Base-by-base conservation (phyloP, 495 filamentous ascomycete species). In the Cudoniella acicularis region DNA sequence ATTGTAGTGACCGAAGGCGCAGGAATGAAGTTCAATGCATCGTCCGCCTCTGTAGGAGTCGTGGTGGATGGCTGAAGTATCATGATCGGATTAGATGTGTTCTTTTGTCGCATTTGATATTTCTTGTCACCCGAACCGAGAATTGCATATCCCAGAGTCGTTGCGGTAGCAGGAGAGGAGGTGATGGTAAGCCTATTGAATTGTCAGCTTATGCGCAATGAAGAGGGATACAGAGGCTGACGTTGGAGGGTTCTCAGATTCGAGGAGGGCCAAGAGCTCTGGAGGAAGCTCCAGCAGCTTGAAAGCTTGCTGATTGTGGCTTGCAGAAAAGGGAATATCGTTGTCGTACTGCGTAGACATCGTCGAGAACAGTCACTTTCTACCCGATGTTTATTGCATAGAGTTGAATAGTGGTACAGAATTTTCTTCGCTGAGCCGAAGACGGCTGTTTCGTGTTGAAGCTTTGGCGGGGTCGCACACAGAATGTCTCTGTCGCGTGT, bases 21-120 rank as follows among this genome's bases (percentile, higher is more conserved):
- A n/a, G 81, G 67, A 6, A 70, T 66, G 13, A 65, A 61, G 10
- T 54, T 51, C 10, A 41, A n/a, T 9, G 61, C 41, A 22, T 63
- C 63, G 64, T 69, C 64, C 30, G 47, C 59, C 41, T 67, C 60
- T 24, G 59, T 63, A 1, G 67, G 58, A 8, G 59, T 2, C 2
- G 56, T 49, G 16, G 59, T 59, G 3, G 63, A 68, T 18, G 90
- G 80, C 25, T 77, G 70, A 24, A 90, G 75, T 8, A 96, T 68
- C 70, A 90, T 88, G 36, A 96, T 73, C 4, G 87, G 87, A 68
- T 97, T 97, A 16, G 91, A 96, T 0, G 91, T 93, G 67, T 93
- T 91, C 61, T 96, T 91, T 71, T 96, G 91, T 18, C 89, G 89
- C 51, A 96, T 77, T 26, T 84, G 84, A 76, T 87, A 97, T 18